Evolutionary conservation across 139 green algal species (phyloP), one percentile per base, ranked within the genome.

Genomic region (Tetraselmis striata): DNA sequence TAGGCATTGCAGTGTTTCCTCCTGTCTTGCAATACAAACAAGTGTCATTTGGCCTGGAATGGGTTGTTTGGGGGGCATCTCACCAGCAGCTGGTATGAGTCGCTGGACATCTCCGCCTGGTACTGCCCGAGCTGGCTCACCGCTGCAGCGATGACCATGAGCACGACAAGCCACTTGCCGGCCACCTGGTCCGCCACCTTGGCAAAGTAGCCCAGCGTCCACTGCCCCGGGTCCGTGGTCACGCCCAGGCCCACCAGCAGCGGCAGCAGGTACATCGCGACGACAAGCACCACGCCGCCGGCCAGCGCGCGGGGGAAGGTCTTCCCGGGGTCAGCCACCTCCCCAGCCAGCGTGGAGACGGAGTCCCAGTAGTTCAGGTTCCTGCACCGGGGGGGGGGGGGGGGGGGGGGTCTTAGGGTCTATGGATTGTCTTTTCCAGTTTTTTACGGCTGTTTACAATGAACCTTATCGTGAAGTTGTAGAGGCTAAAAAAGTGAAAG

Each of bases 321-420:
- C 59, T 82, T 90, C 31, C 59, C 78, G n/a, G 85, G 79, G 82
- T 83, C 23, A 22, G 81, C 29, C 32, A 98, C 95, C 87, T 99
- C 96, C 0, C 96, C 96, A 5, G 96, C 94, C 45, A 99, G 86
- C 1, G 93, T 98, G 29, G 89, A 94, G 25, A 96, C 90, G 11
- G 83, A 93, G 86, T 99, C 94, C 94, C 92, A 98, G 79, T 98
- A 98, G 83, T 97, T 98, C 23, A 98, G 88, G 83, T 95, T 97
- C 91, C 86, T 91, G 45, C n/a, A n/a, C n/a, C 0, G 29, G 25
- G n/a, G 32, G 74, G 30, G 26, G 27, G 59, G 26, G 25, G 22
- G 22, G 2, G 32, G 25, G 59, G 25, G 23, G 29, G 29, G 77
- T 80, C 23, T 24, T 11, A 24, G 2, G 1, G 86, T 92, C 90